Evolutionary conservation across 1,284 basidiomycete species (phyloP).

Genomic region (Gomphus bonarii): DNA sequence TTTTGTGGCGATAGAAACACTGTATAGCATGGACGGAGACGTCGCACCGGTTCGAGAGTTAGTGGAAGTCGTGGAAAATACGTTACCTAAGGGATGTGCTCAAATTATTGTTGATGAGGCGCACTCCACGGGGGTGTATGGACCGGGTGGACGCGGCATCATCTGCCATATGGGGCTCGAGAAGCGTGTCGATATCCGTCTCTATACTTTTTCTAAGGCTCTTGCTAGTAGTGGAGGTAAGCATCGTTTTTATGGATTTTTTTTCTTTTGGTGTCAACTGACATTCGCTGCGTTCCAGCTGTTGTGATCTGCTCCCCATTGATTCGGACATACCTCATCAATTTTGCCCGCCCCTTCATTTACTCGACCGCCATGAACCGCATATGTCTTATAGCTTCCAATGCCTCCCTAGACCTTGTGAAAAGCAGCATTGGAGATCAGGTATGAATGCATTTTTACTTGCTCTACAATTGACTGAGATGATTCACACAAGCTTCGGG

Average conservation of each 20-base stretch:
- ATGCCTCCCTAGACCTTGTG: constrained; percentile 73
- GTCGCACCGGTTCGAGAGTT: constrained; percentile 68
- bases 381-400: constrained; percentile 63
- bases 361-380: constrained; percentile 79
- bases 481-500: background rate
- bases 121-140: constrained; percentile 56
- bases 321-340: constrained; percentile 80
- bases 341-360: constrained; percentile 86
- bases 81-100: constrained; percentile 51
- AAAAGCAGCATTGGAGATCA: constrained; percentile 53
- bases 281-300: background rate
- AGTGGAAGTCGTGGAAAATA: constrained; percentile 45
- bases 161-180: constrained; percentile 56
- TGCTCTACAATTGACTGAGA: constrained; percentile 14
- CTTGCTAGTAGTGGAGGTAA: constrained; percentile 69
- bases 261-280: background rate
- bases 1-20: constrained; percentile 75
- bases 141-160: constrained; percentile 67
- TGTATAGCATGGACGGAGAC: constrained; percentile 97
- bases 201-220: constrained; percentile 61
- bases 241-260: constrained; percentile 23
- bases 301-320: constrained; percentile 50
- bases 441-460: constrained; percentile 27
- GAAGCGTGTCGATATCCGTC: constrained; percentile 37
- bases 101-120: constrained; percentile 84